phyloP scores from a whole-genome alignment of 2,329 filamentous ascomycete genomes.

The Exophiala calicioides region DNA sequence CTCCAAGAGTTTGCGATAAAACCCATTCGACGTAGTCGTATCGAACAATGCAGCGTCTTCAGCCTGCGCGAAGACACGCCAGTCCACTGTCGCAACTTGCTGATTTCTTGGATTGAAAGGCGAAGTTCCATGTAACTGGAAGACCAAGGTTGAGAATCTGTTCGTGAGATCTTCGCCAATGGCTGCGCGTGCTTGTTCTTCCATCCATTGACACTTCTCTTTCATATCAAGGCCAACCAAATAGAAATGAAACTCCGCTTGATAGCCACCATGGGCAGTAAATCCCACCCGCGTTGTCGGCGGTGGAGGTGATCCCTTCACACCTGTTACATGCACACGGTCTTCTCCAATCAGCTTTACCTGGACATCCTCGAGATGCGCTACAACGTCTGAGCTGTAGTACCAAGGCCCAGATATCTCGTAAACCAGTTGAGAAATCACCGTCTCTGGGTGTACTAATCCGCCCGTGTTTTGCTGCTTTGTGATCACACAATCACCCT shows the following conservation, averaged over 20 bases:
- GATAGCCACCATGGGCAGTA: constrained; percentile 42
- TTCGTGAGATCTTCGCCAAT: constrained; percentile 33
- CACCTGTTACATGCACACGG: too few species aligned
- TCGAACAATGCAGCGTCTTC: constrained; percentile 34
- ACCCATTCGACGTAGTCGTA: too few species aligned
- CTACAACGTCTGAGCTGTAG: too few species aligned
- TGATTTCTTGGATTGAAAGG: constrained; percentile 42
- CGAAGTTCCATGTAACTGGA: constrained; percentile 48
- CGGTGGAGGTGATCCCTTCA: constrained; percentile 44
- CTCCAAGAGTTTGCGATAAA: too few species aligned
- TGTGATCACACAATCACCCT: constrained; percentile 23
- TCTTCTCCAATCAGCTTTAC: too few species aligned
- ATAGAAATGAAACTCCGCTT: constrained; percentile 44
- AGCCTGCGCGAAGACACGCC: constrained; percentile 48
- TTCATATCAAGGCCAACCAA: constrained; percentile 42
- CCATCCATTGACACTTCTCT: constrained; percentile 40
- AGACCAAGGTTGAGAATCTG: constrained; percentile 51
- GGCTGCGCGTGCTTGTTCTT: constrained; percentile 39
- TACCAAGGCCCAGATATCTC: constrained; percentile 51
- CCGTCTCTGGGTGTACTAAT: constrained; percentile 22
- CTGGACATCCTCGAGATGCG: too few species aligned
- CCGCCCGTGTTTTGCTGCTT: constrained; percentile 23
- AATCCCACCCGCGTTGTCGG: constrained; percentile 47
- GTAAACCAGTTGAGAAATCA: constrained; percentile 40
- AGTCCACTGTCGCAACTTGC: constrained; percentile 45